Evolutionary conservation across 2,329 filamentous ascomycete genomes (phyloP), one percentile per base, ranked within the genome.

Genomic region (Alternaria sp.): DNA sequence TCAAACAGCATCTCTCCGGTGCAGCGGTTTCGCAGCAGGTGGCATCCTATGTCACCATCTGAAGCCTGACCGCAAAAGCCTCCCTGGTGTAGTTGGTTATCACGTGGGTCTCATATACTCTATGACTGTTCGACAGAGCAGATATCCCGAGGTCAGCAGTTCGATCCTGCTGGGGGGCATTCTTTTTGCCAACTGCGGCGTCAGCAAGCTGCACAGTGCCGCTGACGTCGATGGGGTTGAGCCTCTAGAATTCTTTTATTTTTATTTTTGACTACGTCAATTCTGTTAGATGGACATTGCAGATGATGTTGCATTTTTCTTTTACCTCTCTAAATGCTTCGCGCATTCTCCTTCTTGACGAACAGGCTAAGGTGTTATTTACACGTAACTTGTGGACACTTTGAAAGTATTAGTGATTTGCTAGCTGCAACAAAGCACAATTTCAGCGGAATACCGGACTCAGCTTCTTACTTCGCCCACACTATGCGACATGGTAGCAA

Each of bases 81-180:
- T 60, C 36, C 50, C 52, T 63, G 56, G 57, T 60, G 59, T 62
- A 62, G 59, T 62, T 62, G 59, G 59, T 62, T 62, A 62, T 62
- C 59, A 62, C 59, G 54, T 62, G 59, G 59, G 59, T 62, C 59
- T 62, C 59, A 62, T 62, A 62, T 49, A 15, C 3, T 53, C 36
- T 52, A 53, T 59, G 54, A 52, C 59, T 62, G 17, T 43, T 58
- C 40, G 9, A 12, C 12, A 9, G 46, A 53, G 47, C 17, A 53
- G 54, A 62, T 59, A 62, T 62, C 59, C 59, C 54, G 58, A 62
- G 59, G 59, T 55, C 59, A 55, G 54, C 54, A 62, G 59, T 62
- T 62, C 59, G 54, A 62, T 55, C 58, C 59, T 62, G 54, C 54
- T 47, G 53, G 54, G 40, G 59, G 59, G 58, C 59, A 61, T 57